These are phyloP conservation scores for Xenoacremonium recifei DNA, from an alignment of 2,329 filamentous ascomycete species.

Conservation along the genomic window DNA sequence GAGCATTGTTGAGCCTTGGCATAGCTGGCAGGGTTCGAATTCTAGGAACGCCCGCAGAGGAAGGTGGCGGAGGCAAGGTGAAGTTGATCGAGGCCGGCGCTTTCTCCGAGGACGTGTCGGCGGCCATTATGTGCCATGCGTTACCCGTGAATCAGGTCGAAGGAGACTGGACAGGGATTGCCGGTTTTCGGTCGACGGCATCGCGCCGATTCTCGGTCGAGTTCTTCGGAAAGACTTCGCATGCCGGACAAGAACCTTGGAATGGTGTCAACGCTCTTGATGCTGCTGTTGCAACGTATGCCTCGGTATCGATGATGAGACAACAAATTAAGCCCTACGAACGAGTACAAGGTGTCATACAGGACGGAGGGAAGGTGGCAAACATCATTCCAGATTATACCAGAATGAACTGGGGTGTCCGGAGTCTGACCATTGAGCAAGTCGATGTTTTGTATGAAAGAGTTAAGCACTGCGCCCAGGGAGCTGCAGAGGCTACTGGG, in stretches of 20 bases:
- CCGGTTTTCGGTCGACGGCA: conserved; percentile 30
- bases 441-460: conserved; percentile 19
- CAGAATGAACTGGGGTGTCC: conserved; percentile 11
- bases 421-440: conserved; percentile 9
- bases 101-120: conserved; percentile 10
- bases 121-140: conserved; percentile 29
- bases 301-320: conserved; percentile 33
- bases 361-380: conserved; percentile 27
- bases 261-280: conserved; percentile 38
- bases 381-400: conserved; percentile 13
- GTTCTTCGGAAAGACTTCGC: conserved; percentile 33
- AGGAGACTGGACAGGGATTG: conserved; percentile 8
- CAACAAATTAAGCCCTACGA: conserved; percentile 38
- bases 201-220: conserved; percentile 31
- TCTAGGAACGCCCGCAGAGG: conserved; percentile 43
- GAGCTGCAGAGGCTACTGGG: conserved; percentile 32
- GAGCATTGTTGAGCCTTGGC: conserved; percentile 29
- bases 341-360: conserved; percentile 36
- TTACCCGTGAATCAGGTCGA: conserved; percentile 1
- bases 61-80: conserved; percentile 41
- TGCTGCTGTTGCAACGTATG: conserved; percentile 35
- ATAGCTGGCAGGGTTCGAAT: conserved; percentile 35
- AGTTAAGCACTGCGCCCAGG: conserved; percentile 39
- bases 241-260: conserved; percentile 37
- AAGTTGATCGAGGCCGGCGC: conserved; percentile 28